Percentiles rank a stretch among this genome's conserved stretches.
Evolutionary conservation across 1,139 yeast genomes (phyloP).

Genomic region (Kodamaea arcana): DNA sequence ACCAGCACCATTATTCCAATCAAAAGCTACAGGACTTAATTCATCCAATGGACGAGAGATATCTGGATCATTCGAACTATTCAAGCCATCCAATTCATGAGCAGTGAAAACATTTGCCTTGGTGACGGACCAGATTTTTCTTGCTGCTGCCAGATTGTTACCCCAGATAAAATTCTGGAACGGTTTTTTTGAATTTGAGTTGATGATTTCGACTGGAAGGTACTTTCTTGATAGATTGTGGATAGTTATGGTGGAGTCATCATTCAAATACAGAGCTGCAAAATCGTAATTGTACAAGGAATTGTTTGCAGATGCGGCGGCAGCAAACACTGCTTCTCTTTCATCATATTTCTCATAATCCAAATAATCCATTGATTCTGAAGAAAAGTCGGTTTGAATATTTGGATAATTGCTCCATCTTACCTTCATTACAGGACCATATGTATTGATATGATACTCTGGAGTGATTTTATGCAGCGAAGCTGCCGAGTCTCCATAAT

Average conservation of each 20-base stretch:
- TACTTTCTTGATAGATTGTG: slow-evolving; percentile 72
- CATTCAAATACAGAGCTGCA: slow-evolving; percentile 74
- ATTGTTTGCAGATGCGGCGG: slow-evolving; percentile 7
- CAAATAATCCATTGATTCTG: slow-evolving; percentile 1
- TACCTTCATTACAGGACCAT: slow-evolving; percentile 74
- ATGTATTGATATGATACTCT: slow-evolving; percentile 66
- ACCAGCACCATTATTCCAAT: slow-evolving; percentile 51
- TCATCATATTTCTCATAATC: slow-evolving; percentile 14
- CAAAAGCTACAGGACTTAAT: slow-evolving; percentile 47
- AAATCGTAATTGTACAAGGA: slow-evolving; percentile 52
- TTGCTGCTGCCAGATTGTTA: slow-evolving; percentile 17
- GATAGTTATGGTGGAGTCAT: slow-evolving; percentile 68
- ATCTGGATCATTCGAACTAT: slow-evolving; percentile 17
- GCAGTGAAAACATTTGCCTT: slow-evolving; percentile 51
- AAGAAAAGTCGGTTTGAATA: slow-evolving; percentile 3
- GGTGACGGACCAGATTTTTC: slow-evolving; percentile 40
- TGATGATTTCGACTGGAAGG: slow-evolving; percentile 68
- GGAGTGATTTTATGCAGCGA: slow-evolving; percentile 47
- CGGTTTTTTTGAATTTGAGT: slow-evolving; percentile 46
- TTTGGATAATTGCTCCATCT: slow-evolving; percentile 53
- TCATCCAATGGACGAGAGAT: slow-evolving; percentile 52
- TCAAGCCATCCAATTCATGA: slow-evolving; percentile 42
- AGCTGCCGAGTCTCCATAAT: slow-evolving; percentile 38
- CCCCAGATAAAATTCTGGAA: slow-evolving; percentile 47
- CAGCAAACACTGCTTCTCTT: slow-evolving; percentile 25